Conservation (phyloP, 768 basidiomycete species). For the Hypholoma sublateritium region DNA sequence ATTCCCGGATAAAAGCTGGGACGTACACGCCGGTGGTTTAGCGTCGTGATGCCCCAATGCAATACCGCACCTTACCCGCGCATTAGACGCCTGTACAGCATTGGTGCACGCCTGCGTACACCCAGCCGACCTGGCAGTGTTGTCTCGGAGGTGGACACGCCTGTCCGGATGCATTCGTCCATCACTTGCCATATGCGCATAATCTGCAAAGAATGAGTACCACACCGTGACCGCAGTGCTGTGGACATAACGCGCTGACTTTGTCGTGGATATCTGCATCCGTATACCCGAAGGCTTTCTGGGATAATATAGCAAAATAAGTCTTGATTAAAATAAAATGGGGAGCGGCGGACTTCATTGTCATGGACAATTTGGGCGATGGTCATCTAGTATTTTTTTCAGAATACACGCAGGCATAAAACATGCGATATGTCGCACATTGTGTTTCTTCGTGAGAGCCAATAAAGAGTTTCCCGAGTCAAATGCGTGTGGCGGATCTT, state of each 20-base stretch:
- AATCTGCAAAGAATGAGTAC: conserved; percentile 31
- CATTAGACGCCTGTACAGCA: conserved; percentile 89
- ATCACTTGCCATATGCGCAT: conserved; percentile 87
- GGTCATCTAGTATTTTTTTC: conserved; percentile 59
- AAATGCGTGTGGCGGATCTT: conserved; percentile 83
- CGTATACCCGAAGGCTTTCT: conserved; percentile 69
- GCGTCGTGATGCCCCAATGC: too few species aligned
- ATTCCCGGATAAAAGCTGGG: conserved; percentile 51
- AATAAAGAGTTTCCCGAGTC: conserved; percentile 74
- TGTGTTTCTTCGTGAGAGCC: conserved; percentile 74
- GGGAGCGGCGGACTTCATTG: conserved; percentile 58
- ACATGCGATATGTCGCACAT: conserved; percentile 49
- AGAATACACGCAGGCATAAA: conserved; percentile 1
- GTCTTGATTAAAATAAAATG: neutral
- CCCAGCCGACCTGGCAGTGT: conserved; percentile 86
- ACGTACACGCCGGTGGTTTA: neutral
- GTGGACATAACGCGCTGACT: conserved; percentile 34
- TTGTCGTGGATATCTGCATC: conserved; percentile 75
- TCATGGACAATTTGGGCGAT: conserved; percentile 94
- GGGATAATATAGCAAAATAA: neutral
- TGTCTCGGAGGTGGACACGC: conserved; percentile 76
- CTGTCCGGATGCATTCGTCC: conserved; percentile 87
- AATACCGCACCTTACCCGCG: conserved; percentile 53
- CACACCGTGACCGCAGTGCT: neutral
- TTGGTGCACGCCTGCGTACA: conserved; percentile 81